phyloP scores from a whole-genome alignment of 306 rosid species.

The Abrus precatorius region DNA sequence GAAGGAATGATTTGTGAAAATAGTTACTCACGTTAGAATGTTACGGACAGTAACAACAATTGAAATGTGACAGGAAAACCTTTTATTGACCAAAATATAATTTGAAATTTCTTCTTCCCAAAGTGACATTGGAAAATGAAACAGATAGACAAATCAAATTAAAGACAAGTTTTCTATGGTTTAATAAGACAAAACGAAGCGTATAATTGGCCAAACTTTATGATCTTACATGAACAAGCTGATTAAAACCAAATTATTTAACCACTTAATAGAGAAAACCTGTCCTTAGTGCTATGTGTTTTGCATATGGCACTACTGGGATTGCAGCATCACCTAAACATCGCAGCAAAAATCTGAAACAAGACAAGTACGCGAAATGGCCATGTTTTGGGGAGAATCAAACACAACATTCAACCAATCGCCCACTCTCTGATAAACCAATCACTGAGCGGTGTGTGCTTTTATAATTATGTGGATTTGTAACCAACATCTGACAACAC shows the following conservation, averaged over 20 bases:
- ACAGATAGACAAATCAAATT: background rate
- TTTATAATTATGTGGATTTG: background rate
- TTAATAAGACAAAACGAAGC: background rate
- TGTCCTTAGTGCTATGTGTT: background rate
- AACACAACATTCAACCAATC: background rate
- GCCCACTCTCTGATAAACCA: background rate
- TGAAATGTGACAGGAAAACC: background rate
- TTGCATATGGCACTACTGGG: background rate
- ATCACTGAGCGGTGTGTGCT: slow-evolving; percentile 30
- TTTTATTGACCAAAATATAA: background rate
- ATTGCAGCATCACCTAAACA: background rate
- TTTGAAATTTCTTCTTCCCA: background rate
- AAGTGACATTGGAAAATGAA: background rate
- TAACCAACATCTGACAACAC: background rate
- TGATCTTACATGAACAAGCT: background rate
- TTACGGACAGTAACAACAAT: background rate
- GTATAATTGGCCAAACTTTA: background rate
- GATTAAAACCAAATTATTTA: background rate
- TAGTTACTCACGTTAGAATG: background rate
- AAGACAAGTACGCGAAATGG: slow-evolving; percentile 2
- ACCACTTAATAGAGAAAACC: background rate
- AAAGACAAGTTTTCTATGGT: background rate
- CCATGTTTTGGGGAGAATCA: slow-evolving; percentile 37
- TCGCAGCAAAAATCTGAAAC: background rate
- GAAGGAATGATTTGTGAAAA: background rate